These are phyloP conservation scores for button mushroom (Agaricus bisporus) DNA, from an alignment of 768 basidiomycete genomes.

Conservation along the genomic window DNA sequence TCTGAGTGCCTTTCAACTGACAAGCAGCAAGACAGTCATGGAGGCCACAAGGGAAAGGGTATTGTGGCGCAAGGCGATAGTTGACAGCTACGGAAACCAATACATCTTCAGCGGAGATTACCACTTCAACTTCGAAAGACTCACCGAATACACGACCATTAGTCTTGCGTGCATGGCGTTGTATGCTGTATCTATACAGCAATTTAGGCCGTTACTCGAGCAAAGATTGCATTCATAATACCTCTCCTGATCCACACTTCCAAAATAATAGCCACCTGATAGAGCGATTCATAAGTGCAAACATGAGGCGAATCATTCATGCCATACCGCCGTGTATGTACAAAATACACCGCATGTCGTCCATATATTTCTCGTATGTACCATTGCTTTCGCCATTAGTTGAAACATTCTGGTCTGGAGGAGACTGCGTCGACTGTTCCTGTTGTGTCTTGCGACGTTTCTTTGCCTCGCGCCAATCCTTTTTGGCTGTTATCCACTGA, in stretches of 20 bases:
- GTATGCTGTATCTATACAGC: conserved; percentile 55
- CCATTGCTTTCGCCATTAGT: conserved; percentile 19
- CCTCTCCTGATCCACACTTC: conserved; percentile 75
- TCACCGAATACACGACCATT: conserved; percentile 82
- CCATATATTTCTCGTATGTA: conserved; percentile 66
- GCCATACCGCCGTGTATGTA: conserved; percentile 69
- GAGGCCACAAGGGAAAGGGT: conserved; percentile 90
- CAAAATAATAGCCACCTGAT: conserved; percentile 79
- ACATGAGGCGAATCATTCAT: neutral
- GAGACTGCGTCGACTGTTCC: conserved; percentile 17
- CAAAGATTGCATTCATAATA: conserved; percentile 14
- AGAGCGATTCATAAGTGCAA: neutral
- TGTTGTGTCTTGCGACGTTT: conserved; percentile 45
- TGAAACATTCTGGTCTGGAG: neutral
- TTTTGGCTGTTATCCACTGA: conserved; percentile 85
- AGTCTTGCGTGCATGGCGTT: conserved; percentile 87
- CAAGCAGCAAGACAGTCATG: conserved; percentile 89
- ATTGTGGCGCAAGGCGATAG: conserved; percentile 91
- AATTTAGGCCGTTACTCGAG: neutral
- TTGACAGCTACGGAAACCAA: conserved; percentile 51
- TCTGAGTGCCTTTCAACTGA: conserved; percentile 25
- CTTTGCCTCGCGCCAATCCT: conserved; percentile 73
- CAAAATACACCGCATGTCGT: conserved; percentile 79
- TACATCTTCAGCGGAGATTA: conserved; percentile 1
- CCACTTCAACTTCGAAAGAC: conserved; percentile 12